Percentiles rank a stretch among this genome's conserved stretches.
Conservation (phyloP, 257 asterid genomes). For the Anisodus tanguticus region DNA sequence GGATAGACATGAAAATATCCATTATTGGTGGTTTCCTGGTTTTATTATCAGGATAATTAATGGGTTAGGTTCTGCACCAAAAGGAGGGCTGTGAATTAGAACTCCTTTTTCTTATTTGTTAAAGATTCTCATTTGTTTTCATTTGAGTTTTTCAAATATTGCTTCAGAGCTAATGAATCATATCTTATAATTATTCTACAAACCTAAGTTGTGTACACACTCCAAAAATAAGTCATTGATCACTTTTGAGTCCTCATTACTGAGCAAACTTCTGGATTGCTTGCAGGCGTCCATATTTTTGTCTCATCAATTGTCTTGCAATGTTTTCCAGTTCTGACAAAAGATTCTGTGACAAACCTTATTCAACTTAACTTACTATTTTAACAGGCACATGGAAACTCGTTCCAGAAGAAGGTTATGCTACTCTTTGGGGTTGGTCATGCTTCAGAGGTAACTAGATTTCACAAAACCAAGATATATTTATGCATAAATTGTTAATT, state of each 20-base stretch:
- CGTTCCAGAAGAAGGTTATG: conserved; percentile 92
- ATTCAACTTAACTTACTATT: neutral
- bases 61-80: neutral
- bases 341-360: neutral
- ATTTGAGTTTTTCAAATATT: too few species aligned
- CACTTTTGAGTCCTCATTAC: neutral
- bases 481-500: neutral
- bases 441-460: conserved; percentile 66
- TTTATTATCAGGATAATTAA: neutral
- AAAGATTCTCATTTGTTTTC: neutral
- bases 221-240: neutral
- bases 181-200: neutral
- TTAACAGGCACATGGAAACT: conserved; percentile 84
- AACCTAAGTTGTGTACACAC: neutral
- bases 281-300: neutral
- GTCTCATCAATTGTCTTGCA: neutral
- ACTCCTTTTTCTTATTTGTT: too few species aligned
- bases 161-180: neutral
- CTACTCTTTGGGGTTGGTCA: conserved; percentile 79
- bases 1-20: neutral
- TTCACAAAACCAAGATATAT: neutral
- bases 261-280: neutral
- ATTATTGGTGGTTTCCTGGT: neutral
- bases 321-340: neutral
- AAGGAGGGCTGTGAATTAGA: neutral